phyloP scores from a whole-genome alignment of 768 basidiomycete genomes.

The Lentinula raphanica region DNA sequence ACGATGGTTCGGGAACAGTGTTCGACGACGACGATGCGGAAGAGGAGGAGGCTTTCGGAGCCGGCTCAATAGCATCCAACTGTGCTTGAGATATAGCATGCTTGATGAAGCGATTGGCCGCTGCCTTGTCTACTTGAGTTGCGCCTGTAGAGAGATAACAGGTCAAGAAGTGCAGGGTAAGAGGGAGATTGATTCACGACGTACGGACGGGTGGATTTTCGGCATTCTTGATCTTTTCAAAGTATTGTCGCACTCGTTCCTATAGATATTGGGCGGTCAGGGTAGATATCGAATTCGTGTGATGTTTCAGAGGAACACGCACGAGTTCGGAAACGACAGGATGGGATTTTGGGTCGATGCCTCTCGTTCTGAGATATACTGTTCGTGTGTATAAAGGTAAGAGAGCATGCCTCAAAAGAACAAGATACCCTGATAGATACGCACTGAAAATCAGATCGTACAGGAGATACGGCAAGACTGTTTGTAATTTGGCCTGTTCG shows the following conservation, averaged over 20 bases:
- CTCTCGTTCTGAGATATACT: constrained; percentile 81
- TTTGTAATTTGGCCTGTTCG: constrained; percentile 79
- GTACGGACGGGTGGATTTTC: constrained; percentile 61
- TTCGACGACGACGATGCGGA: background rate
- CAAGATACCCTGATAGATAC: constrained; percentile 19
- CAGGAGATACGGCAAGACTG: constrained; percentile 72
- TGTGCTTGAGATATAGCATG: constrained; percentile 69
- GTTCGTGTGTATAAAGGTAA: background rate
- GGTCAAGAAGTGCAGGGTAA: constrained; percentile 1
- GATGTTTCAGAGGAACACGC: no score
- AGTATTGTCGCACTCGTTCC: constrained; percentile 77
- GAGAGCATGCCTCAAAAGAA: background rate
- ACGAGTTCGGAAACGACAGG: constrained; percentile 72
- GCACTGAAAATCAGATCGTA: constrained; percentile 84
- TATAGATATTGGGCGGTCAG: no score
- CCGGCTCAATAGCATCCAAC: constrained; percentile 29
- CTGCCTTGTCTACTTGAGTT: constrained; percentile 66
- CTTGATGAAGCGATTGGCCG: constrained; percentile 79
- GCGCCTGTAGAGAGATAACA: constrained; percentile 25
- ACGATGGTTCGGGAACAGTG: background rate
- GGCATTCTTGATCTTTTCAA: constrained; percentile 73
- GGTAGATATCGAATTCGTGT: no score
- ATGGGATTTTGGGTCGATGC: constrained; percentile 76
- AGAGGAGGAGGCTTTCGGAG: background rate
- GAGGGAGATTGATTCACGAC: constrained; percentile 16